phyloP scores from a whole-genome alignment of 495 filamentous ascomycete genomes.

The Hyaloscypha variabilis region DNA sequence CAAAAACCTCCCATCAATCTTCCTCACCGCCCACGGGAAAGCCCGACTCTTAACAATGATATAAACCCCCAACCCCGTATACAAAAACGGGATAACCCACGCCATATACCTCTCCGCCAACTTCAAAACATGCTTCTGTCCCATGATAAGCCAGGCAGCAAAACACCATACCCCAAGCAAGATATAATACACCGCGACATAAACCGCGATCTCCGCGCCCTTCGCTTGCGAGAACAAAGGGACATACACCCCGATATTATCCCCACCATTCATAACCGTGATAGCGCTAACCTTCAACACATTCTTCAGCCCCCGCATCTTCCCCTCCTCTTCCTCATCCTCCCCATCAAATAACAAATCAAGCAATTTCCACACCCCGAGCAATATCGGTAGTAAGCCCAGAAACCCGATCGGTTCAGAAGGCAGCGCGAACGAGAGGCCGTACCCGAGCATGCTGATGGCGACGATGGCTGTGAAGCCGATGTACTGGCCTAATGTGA shows the following conservation, averaged over 20 bases:
- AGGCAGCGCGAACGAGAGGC: constrained; percentile 20
- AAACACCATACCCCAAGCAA: constrained; percentile 28
- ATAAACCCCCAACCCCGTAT: too few species aligned
- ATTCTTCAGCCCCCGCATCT: constrained; percentile 11
- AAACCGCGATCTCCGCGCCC: constrained; percentile 26
- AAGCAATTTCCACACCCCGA: constrained; percentile 15
- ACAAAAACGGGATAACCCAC: too few species aligned
- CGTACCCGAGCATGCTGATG: constrained; percentile 27
- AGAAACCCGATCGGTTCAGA: constrained; percentile 21
- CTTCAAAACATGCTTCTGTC: constrained; percentile 5
- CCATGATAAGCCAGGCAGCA: constrained; percentile 18
- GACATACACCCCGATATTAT: constrained; percentile 26
- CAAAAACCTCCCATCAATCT: too few species aligned
- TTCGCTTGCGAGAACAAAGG: constrained; percentile 28
- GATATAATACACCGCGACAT: constrained; percentile 24
- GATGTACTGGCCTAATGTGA: constrained; percentile 27
- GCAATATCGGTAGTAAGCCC: constrained; percentile 13
- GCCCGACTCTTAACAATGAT: too few species aligned
- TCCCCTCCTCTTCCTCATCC: not conserved
- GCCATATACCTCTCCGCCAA: not conserved
- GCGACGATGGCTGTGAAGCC: constrained; percentile 26
- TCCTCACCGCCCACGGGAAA: too few species aligned
- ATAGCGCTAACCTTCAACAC: constrained; percentile 20
- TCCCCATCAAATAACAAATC: constrained; percentile 10
- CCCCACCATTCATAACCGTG: constrained; percentile 26